phyloP scores from a whole-genome alignment of 805 yeast species.

The Saccharomycopsis sp. region DNA sequence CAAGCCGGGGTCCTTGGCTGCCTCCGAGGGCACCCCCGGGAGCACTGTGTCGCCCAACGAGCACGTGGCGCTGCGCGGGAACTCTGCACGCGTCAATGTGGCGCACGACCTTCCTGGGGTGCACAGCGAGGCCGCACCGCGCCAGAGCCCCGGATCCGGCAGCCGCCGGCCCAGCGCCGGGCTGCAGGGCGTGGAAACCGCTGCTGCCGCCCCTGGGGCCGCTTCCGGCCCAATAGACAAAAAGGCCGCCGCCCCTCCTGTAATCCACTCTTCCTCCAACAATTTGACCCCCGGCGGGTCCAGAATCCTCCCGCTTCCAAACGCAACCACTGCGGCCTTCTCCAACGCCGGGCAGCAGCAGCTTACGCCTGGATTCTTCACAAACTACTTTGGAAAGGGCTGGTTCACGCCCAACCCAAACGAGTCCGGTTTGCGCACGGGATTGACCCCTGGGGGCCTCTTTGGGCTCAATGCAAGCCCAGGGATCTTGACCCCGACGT shows the following conservation, averaged over 20 bases:
- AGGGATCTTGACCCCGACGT: conserved; percentile 43
- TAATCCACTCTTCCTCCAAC: conserved; percentile 38
- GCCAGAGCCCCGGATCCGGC: too few species aligned
- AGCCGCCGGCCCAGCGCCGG: too few species aligned
- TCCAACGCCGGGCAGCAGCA: neutral
- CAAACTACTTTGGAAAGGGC: conserved; percentile 3
- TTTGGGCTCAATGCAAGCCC: conserved; percentile 34
- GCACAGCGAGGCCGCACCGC: neutral
- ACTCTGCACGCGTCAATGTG: neutral
- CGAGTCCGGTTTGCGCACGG: conserved; percentile 65
- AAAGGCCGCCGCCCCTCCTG: conserved; percentile 24
- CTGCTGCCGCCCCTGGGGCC: conserved; percentile 11
- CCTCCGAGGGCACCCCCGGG: conserved; percentile 16
- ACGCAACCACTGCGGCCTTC: conserved; percentile 22
- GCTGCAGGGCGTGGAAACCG: too few species aligned
- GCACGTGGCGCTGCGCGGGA: neutral
- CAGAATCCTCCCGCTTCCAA: conserved; percentile 46
- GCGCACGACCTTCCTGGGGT: neutral
- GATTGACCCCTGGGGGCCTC: conserved; percentile 61
- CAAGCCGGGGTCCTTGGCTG: conserved; percentile 31
- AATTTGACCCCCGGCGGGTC: conserved; percentile 52
- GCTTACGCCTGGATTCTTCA: conserved; percentile 4
- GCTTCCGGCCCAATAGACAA: conserved; percentile 13
- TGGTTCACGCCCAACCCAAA: conserved; percentile 51
- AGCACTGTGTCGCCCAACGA: conserved; percentile 11